Evolutionary conservation across 2,329 filamentous ascomycete species (phyloP).

Genomic region (Colletotrichum costaricense): DNA sequence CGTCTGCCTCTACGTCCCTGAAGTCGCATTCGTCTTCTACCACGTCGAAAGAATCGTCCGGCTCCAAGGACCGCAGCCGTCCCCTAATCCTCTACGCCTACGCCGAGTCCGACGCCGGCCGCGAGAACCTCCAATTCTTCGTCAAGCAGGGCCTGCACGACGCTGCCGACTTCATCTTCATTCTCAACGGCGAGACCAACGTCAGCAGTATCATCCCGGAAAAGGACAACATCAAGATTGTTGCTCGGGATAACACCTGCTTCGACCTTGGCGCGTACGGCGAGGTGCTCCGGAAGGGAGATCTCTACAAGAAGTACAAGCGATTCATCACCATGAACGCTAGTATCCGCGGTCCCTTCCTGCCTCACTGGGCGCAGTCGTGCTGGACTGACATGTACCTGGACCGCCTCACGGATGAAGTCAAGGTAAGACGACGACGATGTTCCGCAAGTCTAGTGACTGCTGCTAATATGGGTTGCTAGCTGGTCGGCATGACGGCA

Average conservation of each 20-base stretch:
- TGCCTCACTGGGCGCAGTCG: constrained; percentile 46
- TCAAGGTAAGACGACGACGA: constrained; percentile 41
- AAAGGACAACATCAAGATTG: constrained; percentile 45
- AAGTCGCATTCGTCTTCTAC: background rate
- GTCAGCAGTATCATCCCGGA: constrained; percentile 41
- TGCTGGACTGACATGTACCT: constrained; percentile 52
- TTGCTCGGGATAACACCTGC: constrained; percentile 46
- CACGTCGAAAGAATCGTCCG: background rate
- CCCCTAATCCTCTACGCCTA: constrained; percentile 50
- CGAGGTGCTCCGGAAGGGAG: constrained; percentile 45
- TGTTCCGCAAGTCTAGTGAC: background rate
- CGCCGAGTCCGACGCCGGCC: constrained; percentile 46
- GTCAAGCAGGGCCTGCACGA: constrained; percentile 49
- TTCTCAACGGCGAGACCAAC: constrained; percentile 49
- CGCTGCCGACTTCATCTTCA: constrained; percentile 52
- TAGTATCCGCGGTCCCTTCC: constrained; percentile 49
- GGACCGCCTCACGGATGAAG: constrained; percentile 42
- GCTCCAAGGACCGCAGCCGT: constrained; percentile 20
- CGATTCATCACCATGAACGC: constrained; percentile 51
- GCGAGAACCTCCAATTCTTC: constrained; percentile 49
- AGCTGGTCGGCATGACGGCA: constrained; percentile 51
- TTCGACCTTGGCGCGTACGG: constrained; percentile 49
- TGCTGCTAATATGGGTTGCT: background rate
- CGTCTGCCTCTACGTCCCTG: background rate
- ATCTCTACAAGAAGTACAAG: constrained; percentile 47